Conservation (phyloP, 805 yeast species). For the Brettanomyces nanus region DNA sequence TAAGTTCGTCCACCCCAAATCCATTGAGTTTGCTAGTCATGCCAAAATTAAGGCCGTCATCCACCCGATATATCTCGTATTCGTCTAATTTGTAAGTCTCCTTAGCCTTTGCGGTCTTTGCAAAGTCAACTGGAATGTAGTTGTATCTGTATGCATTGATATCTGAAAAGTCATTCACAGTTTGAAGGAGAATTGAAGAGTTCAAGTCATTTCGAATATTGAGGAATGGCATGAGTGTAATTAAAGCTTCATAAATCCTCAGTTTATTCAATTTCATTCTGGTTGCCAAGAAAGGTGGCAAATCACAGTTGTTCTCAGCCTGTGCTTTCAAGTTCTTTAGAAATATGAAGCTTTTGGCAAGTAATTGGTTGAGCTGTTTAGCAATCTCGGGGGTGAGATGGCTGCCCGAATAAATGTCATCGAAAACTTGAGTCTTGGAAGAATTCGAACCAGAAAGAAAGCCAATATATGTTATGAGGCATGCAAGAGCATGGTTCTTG, state of each 20-base stretch:
- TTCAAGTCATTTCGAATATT: conserved; percentile 25
- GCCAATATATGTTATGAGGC: conserved; percentile 46
- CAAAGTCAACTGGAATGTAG: conserved; percentile 3
- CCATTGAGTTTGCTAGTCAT: conserved; percentile 32
- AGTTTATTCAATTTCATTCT: conserved; percentile 17
- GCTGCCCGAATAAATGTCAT: conserved; percentile 17
- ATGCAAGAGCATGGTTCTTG: conserved; percentile 50
- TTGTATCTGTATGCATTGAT: conserved; percentile 9
- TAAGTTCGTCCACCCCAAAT: conserved; percentile 25
- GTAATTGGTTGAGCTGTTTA: conserved; percentile 22
- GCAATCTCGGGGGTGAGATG: conserved; percentile 27
- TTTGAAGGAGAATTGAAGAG: conserved; percentile 24
- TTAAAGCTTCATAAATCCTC: conserved; percentile 24
- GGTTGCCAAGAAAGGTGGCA: neutral
- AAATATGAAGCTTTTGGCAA: conserved; percentile 25
- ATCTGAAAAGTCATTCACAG: conserved; percentile 26
- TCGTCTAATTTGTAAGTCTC: conserved; percentile 12
- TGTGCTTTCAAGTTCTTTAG: conserved; percentile 7
- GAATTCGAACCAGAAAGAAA: conserved; percentile 38
- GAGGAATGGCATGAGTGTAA: conserved; percentile 26
- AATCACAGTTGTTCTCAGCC: neutral
- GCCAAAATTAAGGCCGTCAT: conserved; percentile 35
- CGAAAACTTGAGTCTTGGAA: conserved; percentile 20
- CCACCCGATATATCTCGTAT: conserved; percentile 25
- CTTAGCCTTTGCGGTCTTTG: conserved; percentile 7